Base-by-base conservation (phyloP, 2,329 filamentous ascomycete species). In the Phialophora macrospora region DNA sequence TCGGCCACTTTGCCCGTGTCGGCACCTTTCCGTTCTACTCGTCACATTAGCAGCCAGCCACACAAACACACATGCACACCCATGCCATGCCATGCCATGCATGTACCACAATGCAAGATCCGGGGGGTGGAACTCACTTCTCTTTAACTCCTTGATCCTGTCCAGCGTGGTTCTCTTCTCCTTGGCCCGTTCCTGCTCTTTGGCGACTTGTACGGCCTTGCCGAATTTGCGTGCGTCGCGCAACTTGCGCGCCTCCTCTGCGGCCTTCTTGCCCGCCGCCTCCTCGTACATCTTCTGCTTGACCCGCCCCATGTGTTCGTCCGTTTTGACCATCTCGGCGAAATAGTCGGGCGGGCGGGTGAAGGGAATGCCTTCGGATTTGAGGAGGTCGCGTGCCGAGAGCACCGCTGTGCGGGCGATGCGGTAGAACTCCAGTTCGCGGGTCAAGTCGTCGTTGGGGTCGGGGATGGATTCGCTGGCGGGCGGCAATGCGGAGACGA, bases 141-240 rank as follows among this genome's bases (percentile, higher is more conserved):
- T 88, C 88, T 99, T 99, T 73, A 99, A 82, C 30, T 87, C 85
- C 80, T 93, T 93, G 75, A 99, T 97, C 85, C 97, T 97, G 73
- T 98, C 95, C 70, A 99, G 82, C 3, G 93, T 96, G 69, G 96
- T 91, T 73, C 88, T 88, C 88, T 97, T 97, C 75, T 89, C 89
- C 85, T 96, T 96, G 58, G 91, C 88, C 56, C 95, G 85, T 85
- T 99, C 94, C 81, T 98, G 94, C 78, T 96, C 81, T 83, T 97
- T 97, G 66, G 93, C 93, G 66, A 97, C 87, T 83, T 99, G 95
- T 60, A 98, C 95, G 78, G 96, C 92, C 83, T 99, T 99, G 77
- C 95, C 95, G 77, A 98, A 99, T 82, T 98, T 99, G 88, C 97
- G 98, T 74, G 98, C 84, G 78, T 99, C 95, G 70, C 95, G 86